Percentiles rank a stretch among this genome's conserved stretches.
These are phyloP conservation scores for Tolypocladium pustulatum DNA, from an alignment of 2,329 filamentous ascomycete species.

Conservation along the genomic window DNA sequence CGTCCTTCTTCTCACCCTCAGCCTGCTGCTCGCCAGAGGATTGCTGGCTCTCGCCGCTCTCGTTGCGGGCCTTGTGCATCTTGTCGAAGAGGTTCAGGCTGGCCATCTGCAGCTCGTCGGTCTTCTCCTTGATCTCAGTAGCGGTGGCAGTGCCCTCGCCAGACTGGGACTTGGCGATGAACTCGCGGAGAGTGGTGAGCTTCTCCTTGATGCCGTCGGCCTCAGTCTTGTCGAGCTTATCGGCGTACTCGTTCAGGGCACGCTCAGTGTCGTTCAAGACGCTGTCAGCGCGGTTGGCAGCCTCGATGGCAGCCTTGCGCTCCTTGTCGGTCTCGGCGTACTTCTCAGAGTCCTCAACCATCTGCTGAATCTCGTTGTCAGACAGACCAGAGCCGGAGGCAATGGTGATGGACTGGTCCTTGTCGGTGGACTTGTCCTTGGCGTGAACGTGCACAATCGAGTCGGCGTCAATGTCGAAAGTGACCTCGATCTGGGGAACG, in stretches of 20 bases:
- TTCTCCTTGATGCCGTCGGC: slow-evolving; percentile 89
- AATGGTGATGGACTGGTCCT: slow-evolving; percentile 99
- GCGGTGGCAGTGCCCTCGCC: slow-evolving; percentile 80
- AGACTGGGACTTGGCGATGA: slow-evolving; percentile 87
- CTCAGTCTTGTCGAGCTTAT: slow-evolving; percentile 95
- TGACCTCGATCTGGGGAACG: slow-evolving; percentile 94
- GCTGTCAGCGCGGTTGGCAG: slow-evolving; percentile 93
- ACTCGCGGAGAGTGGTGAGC: slow-evolving; percentile 75
- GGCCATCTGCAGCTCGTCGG: slow-evolving; percentile 91
- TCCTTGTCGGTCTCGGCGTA: slow-evolving; percentile 93
- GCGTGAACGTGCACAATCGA: slow-evolving; percentile 96
- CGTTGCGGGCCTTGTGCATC: slow-evolving; percentile 92
- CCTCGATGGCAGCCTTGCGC: slow-evolving; percentile 89
- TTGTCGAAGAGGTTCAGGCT: slow-evolving; percentile 97
- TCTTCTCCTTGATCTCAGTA: slow-evolving; percentile 96
- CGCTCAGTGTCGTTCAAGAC: slow-evolving; percentile 97
- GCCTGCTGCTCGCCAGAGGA: slow-evolving; percentile 36
- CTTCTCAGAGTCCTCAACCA: slow-evolving; percentile 97
- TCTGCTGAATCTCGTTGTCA: slow-evolving; percentile 87
- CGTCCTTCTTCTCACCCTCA: slow-evolving; percentile 69
- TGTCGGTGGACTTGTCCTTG: slow-evolving; percentile 98
- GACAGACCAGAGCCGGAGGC: slow-evolving; percentile 95
- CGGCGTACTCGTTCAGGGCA: slow-evolving; percentile 91
- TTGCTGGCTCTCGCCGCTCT: slow-evolving; percentile 47
- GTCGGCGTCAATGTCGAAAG: slow-evolving; percentile 97